phyloP scores from a whole-genome alignment of 805 yeast genomes.

The Komagataella ulmi region DNA sequence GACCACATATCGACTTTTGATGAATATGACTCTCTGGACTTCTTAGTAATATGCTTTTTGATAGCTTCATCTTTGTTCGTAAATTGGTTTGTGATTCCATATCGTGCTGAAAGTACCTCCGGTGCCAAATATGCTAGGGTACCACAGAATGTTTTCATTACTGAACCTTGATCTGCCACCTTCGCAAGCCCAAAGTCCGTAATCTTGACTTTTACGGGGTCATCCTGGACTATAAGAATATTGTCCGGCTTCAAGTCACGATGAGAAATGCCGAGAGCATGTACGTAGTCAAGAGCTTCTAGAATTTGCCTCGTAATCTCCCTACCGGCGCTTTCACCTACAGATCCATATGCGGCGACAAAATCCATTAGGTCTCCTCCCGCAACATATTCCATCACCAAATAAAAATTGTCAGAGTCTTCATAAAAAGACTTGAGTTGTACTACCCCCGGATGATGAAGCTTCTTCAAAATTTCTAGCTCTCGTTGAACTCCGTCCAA shows the following conservation, averaged over 20 bases:
- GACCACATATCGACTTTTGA: slow-evolving; percentile 96
- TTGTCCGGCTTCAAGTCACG: slow-evolving; percentile 96
- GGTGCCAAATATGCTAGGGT: slow-evolving; percentile 97
- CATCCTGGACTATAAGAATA: slow-evolving; percentile 78
- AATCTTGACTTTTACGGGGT: slow-evolving; percentile 83
- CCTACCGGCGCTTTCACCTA: slow-evolving; percentile 82
- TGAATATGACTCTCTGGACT: slow-evolving; percentile 37
- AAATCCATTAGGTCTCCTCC: slow-evolving; percentile 98
- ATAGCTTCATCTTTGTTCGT: slow-evolving; percentile 5
- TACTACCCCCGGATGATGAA: slow-evolving; percentile 81
- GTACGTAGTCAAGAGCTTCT: slow-evolving; percentile 78
- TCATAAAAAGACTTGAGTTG: slow-evolving; percentile 74
- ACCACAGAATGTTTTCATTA: slow-evolving; percentile 95
- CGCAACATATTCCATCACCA: slow-evolving; percentile 91
- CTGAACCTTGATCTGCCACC: slow-evolving; percentile 68
- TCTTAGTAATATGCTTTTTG: slow-evolving; percentile 1
- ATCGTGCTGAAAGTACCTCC: slow-evolving; percentile 59
- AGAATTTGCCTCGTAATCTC: slow-evolving; percentile 79
- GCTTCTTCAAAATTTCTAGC: slow-evolving; percentile 59
- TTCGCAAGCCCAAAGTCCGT: slow-evolving; percentile 97
- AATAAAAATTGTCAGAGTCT: slow-evolving; percentile 65
- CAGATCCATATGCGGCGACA: slow-evolving; percentile 83
- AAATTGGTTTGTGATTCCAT: slow-evolving; percentile 20
- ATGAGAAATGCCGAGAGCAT: slow-evolving; percentile 84
- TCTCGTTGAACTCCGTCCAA: slow-evolving; percentile 79